Evolutionary conservation across 345 rosid genomes (phyloP).

Genomic region (Turritis glabra): DNA sequence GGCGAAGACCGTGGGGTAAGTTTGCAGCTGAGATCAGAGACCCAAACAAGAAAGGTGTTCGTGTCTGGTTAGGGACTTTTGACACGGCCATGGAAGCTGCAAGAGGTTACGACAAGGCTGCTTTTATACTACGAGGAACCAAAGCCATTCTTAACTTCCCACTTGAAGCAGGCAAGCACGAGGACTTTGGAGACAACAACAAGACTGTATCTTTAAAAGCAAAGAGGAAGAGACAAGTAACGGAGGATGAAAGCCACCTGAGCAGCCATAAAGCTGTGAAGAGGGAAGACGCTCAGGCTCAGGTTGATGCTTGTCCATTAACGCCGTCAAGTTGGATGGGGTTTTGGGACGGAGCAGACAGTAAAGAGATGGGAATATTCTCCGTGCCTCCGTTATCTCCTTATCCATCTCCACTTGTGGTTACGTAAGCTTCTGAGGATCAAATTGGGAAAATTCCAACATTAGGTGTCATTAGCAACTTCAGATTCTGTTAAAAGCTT

Average conservation of each 20-base stretch:
- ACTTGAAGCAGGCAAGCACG: conserved; percentile 56
- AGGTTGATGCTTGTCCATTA: conserved; percentile 43
- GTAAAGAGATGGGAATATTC: conserved; percentile 61
- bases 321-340: conserved; percentile 93
- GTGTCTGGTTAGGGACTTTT: conserved; percentile 88
- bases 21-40: conserved; percentile 92
- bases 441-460: background rate
- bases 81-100: conserved; percentile 86
- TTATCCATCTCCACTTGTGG: conserved; percentile 45
- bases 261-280: conserved; percentile 32
- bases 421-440: conserved; percentile 27
- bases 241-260: conserved; percentile 30
- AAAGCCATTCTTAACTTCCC: conserved; percentile 92
- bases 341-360: conserved; percentile 61
- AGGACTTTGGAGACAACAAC: conserved; percentile 10
- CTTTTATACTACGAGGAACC: conserved; percentile 76
- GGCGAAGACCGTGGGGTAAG: conserved; percentile 88
- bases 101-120: conserved; percentile 75
- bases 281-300: conserved; percentile 29
- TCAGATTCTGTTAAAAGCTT: background rate
- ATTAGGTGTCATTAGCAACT: conserved; percentile 1
- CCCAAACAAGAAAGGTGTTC: conserved; percentile 76
- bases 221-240: conserved; percentile 51
- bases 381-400: conserved; percentile 78
- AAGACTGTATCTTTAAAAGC: background rate